phyloP scores from a whole-genome alignment of 2,329 filamentous ascomycete species.

The Diaporthe citriasiana region DNA sequence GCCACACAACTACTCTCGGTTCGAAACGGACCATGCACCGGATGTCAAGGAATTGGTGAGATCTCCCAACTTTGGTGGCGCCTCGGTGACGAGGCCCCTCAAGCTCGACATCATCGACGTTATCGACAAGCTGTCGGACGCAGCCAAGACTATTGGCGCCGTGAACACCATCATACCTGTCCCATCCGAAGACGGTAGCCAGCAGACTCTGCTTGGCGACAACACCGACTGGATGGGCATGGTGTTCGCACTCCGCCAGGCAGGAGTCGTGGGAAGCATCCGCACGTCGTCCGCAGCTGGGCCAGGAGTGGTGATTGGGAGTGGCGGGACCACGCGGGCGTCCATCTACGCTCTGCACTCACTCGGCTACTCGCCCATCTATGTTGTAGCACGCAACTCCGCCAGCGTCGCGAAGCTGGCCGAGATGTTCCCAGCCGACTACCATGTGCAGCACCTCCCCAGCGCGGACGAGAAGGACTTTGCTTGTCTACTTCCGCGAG shows the following conservation, averaged over 20 bases:
- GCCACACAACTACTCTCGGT: constrained; percentile 83
- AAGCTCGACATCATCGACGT: constrained; percentile 89
- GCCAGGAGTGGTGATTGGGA: constrained; percentile 84
- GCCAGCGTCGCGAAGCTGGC: constrained; percentile 77
- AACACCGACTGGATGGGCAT: constrained; percentile 99
- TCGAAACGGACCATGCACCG: constrained; percentile 78
- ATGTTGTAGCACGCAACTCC: constrained; percentile 83
- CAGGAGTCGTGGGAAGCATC: constrained; percentile 67
- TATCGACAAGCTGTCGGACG: constrained; percentile 83
- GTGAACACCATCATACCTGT: constrained; percentile 91
- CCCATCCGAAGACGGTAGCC: constrained; percentile 51
- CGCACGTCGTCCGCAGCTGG: constrained; percentile 53
- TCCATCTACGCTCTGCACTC: constrained; percentile 89
- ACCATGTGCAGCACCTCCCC: constrained; percentile 77
- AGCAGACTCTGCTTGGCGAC: constrained; percentile 78
- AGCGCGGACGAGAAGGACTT: constrained; percentile 65
- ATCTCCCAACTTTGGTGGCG: constrained; percentile 85
- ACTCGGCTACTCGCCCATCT: constrained; percentile 88
- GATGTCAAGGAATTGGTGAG: constrained; percentile 77
- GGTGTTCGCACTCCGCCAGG: constrained; percentile 80
- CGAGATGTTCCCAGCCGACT: constrained; percentile 79
- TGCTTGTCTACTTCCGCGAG: constrained; percentile 66
- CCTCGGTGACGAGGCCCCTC: constrained; percentile 94
- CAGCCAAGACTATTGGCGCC: constrained; percentile 87
- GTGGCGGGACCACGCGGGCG: constrained; percentile 91